These are phyloP conservation scores for Tulasnella sp. DNA, from an alignment of 768 basidiomycete genomes.

Conservation along the genomic window DNA sequence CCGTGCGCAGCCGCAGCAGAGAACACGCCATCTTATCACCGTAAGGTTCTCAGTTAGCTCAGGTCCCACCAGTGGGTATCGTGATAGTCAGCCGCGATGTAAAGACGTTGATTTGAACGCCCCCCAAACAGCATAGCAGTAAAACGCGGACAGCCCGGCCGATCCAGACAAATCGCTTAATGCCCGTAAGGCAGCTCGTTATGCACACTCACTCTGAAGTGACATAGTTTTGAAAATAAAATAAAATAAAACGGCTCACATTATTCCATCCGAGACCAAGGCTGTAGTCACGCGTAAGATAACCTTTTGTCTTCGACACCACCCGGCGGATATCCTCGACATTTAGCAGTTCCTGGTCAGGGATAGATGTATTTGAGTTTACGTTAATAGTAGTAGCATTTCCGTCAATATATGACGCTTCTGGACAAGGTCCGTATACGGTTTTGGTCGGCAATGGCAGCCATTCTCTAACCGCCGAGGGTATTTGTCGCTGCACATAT, in stretches of 20 bases:
- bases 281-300: conserved; percentile 35
- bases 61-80: no score
- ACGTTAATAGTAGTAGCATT: not conserved
- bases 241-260: conserved; percentile 24
- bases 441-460: not conserved
- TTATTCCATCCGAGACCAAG: conserved; percentile 40
- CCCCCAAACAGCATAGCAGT: no score
- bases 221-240: no score
- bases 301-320: conserved; percentile 33
- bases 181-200: no score
- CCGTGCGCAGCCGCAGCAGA: no score
- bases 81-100: no score
- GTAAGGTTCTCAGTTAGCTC: no score
- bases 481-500: not conserved
- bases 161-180: no score
- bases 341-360: conserved; percentile 13
- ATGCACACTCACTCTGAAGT: no score
- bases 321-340: conserved; percentile 28
- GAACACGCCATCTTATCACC: no score
- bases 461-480: conserved; percentile 11
- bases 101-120: no score
- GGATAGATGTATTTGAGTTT: not conserved
- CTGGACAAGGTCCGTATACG: not conserved
- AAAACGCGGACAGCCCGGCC: no score
- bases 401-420: not conserved